Conservation (phyloP, 1,139 yeast species). For the Scheffersomyces stambukii region DNA sequence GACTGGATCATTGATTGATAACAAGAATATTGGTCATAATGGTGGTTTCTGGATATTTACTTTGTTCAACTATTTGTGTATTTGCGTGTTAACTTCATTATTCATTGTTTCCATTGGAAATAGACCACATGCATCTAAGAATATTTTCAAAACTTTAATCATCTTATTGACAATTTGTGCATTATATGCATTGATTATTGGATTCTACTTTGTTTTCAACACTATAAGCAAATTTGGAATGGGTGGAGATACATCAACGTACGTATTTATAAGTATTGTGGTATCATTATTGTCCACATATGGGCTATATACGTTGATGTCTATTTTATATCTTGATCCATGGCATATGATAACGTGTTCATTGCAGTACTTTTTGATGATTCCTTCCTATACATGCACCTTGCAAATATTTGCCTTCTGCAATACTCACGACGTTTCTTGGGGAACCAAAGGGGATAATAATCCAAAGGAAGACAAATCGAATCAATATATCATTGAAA, state of each 20-base stretch:
- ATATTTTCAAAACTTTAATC: slow-evolving; percentile 68
- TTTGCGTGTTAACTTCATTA: slow-evolving; percentile 77
- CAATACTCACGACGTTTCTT: slow-evolving; percentile 92
- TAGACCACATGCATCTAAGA: slow-evolving; percentile 84
- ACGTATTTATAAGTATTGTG: slow-evolving; percentile 67
- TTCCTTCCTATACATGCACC: slow-evolving; percentile 90
- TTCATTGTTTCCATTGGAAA: slow-evolving; percentile 93
- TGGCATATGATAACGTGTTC: slow-evolving; percentile 91
- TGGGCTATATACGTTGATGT: slow-evolving; percentile 78
- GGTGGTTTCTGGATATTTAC: slow-evolving; percentile 82
- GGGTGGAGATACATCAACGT: slow-evolving; percentile 43
- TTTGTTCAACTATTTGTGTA: slow-evolving; percentile 75
- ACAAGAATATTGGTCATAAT: slow-evolving; percentile 49
- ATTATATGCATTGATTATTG: slow-evolving; percentile 75
- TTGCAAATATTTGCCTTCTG: slow-evolving; percentile 92
- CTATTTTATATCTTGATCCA: slow-evolving; percentile 82
- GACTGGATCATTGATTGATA: slow-evolving; percentile 72
- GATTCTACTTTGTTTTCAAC: slow-evolving; percentile 68
- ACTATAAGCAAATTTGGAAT: slow-evolving; percentile 42
- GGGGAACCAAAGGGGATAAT: slow-evolving; percentile 97
- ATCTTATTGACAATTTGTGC: slow-evolving; percentile 74
- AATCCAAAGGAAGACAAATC: slow-evolving; percentile 53
- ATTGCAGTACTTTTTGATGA: slow-evolving; percentile 75
- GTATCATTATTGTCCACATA: slow-evolving; percentile 88
- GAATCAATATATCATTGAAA: slow-evolving; percentile 44